Percentiles rank a stretch among this genome's conserved stretches.
Evolutionary conservation across 2,329 filamentous ascomycete species (phyloP).

Genomic region (Ilyonectria sp.): DNA sequence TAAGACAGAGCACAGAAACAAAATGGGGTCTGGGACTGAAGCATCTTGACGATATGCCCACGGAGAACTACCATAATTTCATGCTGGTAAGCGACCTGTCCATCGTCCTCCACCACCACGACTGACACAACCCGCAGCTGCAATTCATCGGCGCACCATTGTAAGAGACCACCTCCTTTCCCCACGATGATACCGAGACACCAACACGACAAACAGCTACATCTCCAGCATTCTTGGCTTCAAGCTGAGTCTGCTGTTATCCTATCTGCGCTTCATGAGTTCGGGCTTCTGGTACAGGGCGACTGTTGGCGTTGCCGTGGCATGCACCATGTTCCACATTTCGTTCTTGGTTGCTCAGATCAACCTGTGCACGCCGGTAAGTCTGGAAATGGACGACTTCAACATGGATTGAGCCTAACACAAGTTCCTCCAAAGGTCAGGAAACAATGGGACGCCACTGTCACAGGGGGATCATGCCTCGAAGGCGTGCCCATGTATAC

Average conservation of each 20-base stretch:
- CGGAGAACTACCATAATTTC: conserved; percentile 56
- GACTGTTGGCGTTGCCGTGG: conserved; percentile 53
- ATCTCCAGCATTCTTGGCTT: conserved; percentile 61
- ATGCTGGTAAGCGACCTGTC: conserved; percentile 45
- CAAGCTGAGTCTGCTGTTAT: conserved; percentile 62
- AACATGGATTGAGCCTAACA: too few species aligned
- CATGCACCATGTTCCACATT: conserved; percentile 57
- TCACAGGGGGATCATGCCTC: conserved; percentile 57
- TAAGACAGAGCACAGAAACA: conserved; percentile 52
- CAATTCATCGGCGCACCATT: conserved; percentile 61
- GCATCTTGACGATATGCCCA: conserved; percentile 54
- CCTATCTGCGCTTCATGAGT: conserved; percentile 62
- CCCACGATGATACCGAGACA: not conserved
- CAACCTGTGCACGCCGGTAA: conserved; percentile 55
- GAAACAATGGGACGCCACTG: conserved; percentile 59
- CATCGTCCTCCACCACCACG: not conserved
- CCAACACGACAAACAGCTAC: conserved; percentile 50
- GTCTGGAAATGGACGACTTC: not conserved
- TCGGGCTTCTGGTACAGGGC: conserved; percentile 50
- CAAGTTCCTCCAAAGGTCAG: not conserved
- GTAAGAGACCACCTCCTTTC: conserved; percentile 45
- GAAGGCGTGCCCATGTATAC: conserved; percentile 60
- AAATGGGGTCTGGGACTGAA: conserved; percentile 60
- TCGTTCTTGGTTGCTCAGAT: conserved; percentile 55
- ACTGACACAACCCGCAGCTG: conserved; percentile 37